phyloP scores from a whole-genome alignment of 106 monocot genomes.

The Dioscorea dumetorum region DNA sequence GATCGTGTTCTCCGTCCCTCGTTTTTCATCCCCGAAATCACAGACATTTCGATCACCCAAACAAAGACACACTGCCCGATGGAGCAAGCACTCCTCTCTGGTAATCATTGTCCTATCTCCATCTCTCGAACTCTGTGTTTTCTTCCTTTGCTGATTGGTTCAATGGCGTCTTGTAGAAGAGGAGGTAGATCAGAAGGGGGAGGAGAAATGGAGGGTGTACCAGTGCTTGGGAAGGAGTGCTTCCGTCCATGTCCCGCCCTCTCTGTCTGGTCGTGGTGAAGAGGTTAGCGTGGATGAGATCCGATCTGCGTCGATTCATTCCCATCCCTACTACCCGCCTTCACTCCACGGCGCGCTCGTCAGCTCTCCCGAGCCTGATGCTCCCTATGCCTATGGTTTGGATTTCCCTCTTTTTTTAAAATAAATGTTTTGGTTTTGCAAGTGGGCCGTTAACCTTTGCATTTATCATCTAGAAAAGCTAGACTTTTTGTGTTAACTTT shows the following conservation, averaged over 20 bases:
- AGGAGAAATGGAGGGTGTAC: constrained; percentile 34
- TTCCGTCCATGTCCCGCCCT: constrained; percentile 20
- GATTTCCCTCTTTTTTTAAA: neutral
- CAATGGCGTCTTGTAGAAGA: no score
- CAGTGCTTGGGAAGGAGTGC: constrained; percentile 42
- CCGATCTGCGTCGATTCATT: constrained; percentile 41
- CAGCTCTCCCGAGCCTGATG: constrained; percentile 22
- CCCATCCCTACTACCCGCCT: constrained; percentile 33
- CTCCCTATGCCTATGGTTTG: constrained; percentile 18
- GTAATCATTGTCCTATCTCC: no score
- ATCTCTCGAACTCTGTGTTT: no score
- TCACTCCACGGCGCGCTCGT: constrained; percentile 48
- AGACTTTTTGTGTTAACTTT: neutral
- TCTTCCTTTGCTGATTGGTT: no score
- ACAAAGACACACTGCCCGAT: no score
- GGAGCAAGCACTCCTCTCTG: no score
- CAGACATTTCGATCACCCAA: no score
- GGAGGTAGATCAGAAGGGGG: neutral
- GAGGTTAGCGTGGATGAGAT: constrained; percentile 53
- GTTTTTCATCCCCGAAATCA: no score
- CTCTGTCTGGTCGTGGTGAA: constrained; percentile 4
- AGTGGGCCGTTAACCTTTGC: no score
- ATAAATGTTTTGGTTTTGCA: neutral
- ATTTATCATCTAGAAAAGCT: neutral
- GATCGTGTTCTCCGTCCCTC: no score